Base-by-base conservation (phyloP, 1,284 basidiomycete species). In the Somion occarium region DNA sequence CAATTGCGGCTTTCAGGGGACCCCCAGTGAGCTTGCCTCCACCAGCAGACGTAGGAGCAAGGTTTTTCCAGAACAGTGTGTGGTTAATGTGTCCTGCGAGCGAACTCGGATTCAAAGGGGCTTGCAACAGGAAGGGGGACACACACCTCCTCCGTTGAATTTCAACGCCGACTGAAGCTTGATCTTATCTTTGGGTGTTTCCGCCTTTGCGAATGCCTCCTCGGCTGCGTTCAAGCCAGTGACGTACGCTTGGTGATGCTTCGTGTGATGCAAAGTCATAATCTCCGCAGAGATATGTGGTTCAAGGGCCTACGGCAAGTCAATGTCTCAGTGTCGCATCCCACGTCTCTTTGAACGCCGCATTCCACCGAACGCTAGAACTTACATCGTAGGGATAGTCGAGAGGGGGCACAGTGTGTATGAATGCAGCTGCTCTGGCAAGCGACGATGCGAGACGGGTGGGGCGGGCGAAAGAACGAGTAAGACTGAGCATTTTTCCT, bases 31-130 rank as follows among this genome's bases (percentile, higher is more conserved):
- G 75, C 53, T 79, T 73, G 59, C 85, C 86, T 54, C 89, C 84
- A 58, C 71, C 71, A 55, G 71, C 64, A 2, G 71, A 69, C 15
- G 74, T 67, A 23, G 62, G 51, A 70, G 88, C 81, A 53, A 93
- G 78, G 76, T 93, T 95, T 75, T 86, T 88, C 93, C 93, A 95
- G 79, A 96, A 96, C 58, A 96, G 81, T 25, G 90, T 85, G 77
- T 95, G 92, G 75, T 93, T 93, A 73, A 91, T 88, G 69, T 91
- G 89, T 3, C 87, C 85, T 86, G 61, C 38, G 22, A 15, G 5
- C 19, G 4, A 37, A 5, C 39, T 30, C 26, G 34, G 27, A 46
- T 46, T 48, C 22, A 45, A 26, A 38, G 48, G 23, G 34, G n/a
- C n/a, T 37, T 37, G 11, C 34, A 11, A 9, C 34, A 37, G 34